A percentile compares a stretch with the other conserved stretches of the same genome.
phyloP scores from a whole-genome alignment of 2,329 filamentous ascomycete species.

The Sclerotinia nivalis region DNA sequence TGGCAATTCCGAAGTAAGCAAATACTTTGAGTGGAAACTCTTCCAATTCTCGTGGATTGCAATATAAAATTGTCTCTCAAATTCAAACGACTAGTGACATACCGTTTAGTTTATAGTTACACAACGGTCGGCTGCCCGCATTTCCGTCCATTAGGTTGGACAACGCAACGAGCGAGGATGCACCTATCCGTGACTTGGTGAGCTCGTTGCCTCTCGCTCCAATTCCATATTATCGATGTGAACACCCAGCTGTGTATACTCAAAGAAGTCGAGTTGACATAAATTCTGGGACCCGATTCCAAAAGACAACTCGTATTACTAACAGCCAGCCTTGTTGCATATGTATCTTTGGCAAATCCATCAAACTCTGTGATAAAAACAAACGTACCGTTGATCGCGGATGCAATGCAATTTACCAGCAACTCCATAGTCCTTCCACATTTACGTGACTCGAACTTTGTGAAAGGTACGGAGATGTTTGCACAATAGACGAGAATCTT shows the following conservation, averaged over 20 bases:
- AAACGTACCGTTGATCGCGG: background rate
- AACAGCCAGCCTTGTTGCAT: slow-evolving; percentile 11
- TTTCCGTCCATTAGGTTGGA: slow-evolving; percentile 13
- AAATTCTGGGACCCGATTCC: background rate
- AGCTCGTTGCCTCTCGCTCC: slow-evolving; percentile 1
- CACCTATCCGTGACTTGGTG: slow-evolving; percentile 13
- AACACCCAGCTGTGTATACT: background rate
- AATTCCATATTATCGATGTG: background rate
- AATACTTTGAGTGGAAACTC: background rate
- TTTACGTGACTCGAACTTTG: background rate
- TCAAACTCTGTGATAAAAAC: background rate
- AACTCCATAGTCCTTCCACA: background rate
- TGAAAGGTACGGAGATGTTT: background rate
- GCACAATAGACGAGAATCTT: background rate
- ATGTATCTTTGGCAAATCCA: background rate
- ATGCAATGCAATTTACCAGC: slow-evolving; percentile 10
- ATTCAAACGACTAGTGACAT: background rate
- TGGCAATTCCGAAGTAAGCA: background rate
- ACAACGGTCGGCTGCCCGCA: slow-evolving; percentile 10
- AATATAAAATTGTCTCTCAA: slow-evolving; percentile 16
- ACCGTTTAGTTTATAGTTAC: background rate
- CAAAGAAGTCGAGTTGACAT: background rate
- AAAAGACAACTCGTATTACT: background rate
- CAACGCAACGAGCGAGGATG: slow-evolving; percentile 10
- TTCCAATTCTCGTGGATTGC: background rate